A percentile compares a stretch with the other conserved stretches of the same genome.
phyloP scores from a whole-genome alignment of 2,329 filamentous ascomycete species.

The Didymella pinodella region DNA sequence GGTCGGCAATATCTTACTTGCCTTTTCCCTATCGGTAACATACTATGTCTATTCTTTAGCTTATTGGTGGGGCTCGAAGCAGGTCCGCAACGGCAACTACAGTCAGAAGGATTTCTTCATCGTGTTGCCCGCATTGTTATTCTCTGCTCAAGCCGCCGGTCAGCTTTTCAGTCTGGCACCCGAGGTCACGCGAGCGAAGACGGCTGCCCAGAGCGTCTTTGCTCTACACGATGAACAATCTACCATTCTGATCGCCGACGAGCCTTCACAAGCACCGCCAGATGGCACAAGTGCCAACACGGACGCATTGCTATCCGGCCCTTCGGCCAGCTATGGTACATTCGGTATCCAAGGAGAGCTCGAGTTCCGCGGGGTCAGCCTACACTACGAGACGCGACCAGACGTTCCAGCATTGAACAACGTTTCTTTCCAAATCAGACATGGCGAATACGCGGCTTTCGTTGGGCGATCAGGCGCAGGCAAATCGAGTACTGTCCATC shows the following conservation, averaged over 20 bases:
- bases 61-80: slow-evolving; percentile 58
- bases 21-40: slow-evolving; percentile 55
- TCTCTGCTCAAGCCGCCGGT: slow-evolving; percentile 57
- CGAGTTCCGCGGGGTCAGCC: slow-evolving; percentile 45
- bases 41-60: slow-evolving; percentile 60
- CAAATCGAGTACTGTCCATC: slow-evolving; percentile 56
- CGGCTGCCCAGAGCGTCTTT: slow-evolving; percentile 56
- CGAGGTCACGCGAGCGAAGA: slow-evolving; percentile 55
- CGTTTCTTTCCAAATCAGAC: slow-evolving; percentile 51
- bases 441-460: slow-evolving; percentile 51
- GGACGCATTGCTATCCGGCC: slow-evolving; percentile 22
- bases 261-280: background rate
- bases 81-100: slow-evolving; percentile 55
- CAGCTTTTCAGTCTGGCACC: slow-evolving; percentile 58
- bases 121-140: slow-evolving; percentile 56
- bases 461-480: slow-evolving; percentile 57
- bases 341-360: slow-evolving; percentile 38
- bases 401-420: slow-evolving; percentile 46
- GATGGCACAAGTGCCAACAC: slow-evolving; percentile 6
- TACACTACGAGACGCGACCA: slow-evolving; percentile 45
- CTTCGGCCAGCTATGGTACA: slow-evolving; percentile 30
- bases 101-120: slow-evolving; percentile 55
- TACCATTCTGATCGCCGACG: slow-evolving; percentile 45
- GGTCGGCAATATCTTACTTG: slow-evolving; percentile 53
- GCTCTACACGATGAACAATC: slow-evolving; percentile 52